Evolutionary conservation across 164 flowering plant species (phyloP), one percentile per base, ranked within the genome.

Genomic region (Nymphaea thermarum): DNA sequence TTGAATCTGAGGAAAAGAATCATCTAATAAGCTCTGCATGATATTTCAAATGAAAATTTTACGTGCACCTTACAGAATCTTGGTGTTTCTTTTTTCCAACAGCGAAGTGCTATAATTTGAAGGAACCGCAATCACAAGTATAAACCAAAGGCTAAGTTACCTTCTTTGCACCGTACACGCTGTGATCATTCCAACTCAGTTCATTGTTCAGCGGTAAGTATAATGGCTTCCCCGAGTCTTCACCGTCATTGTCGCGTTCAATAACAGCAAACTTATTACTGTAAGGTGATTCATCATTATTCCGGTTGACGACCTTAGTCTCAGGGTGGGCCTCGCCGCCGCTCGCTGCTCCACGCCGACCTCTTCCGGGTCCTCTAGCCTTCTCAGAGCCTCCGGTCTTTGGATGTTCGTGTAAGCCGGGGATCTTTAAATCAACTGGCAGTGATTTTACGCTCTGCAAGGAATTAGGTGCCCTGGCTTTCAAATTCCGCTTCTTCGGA

Each of bases 111-210:
- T 25, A 25, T 25, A 25, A 25, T 25, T 25, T 25, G 36, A 25
- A 25, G 36, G 36, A 25, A 25, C 36, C 36, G 36, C 36, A 25
- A 25, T 25, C 36, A 61, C 6, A 61, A n/a, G 42, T 17, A 61
- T 17, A 61, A n/a, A 61, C n/a, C 47, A 59, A 36, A 2, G 45
- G 60, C 25, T 15, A 12, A 5, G 12, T 8, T 86, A 91, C 97
- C 95, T 89, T 91, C 78, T 84, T 91, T 44, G 79, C 76, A 12
- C 83, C 83, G 70, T 82, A 89, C n/a, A 83, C 72, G 43, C 76
- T 80, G 51, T 86, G 86, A 74, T 91, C 98, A 67, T 79, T 78
- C 98, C 98, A 91, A 76, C 80, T 83, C 66, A 69, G 66, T 44
- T 90, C 86, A 47, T 66, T 66, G 67, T 43, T 77, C 57, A 82